Base-by-base conservation (phyloP, 345 rosid genomes). In the Rhizophora apiculata region DNA sequence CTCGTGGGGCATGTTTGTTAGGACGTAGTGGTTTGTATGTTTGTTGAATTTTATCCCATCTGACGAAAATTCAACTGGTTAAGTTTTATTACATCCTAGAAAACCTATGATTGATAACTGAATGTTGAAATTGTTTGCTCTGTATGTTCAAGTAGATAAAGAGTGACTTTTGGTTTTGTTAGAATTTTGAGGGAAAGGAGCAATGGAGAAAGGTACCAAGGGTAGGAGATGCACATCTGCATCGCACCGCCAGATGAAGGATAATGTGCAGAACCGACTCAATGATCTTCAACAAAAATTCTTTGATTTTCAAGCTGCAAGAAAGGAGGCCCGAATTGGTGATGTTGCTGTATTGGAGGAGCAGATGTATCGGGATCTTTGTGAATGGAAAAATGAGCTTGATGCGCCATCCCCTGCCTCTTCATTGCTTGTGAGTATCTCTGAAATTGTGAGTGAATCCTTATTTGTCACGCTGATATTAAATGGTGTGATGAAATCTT, bases 321-420 rank as follows among this genome's bases (percentile, higher is more conserved):
- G 88, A 64, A 88, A 74, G 65, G 93, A 87, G 72, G 86, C 87
- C 39, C 78, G 85, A 31, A 62, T 71, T 10, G 62, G 65, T 62
- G 90, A 93, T 68, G 82, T 82, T 66, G 80, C 78, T 2, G 65
- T 85, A 49, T 65, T 93, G 64, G 93, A 84, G 77, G 96, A 88
- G 54, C 93, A 93, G 66, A 87, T 90, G 69, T 76, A 79, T 73
- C 87, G 81, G 76, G 78, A 80, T 56, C 86, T 90, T 8, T 82
- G 80, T 9, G 96, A 90, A 62, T 90, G 90, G 91, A 84, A 84
- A 77, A 82, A 86, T 51, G 96, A 93, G 77, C 89, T 93, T 55
- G 72, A 62, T 68, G 78, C 84, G 58, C 82, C 92, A 46, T 80
- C 91, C 66, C 92, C 93, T 1, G 87, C 89, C 53, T 80, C 85